phyloP scores from a whole-genome alignment of 73 alveolate genomes.

The Tetrahymena thermophila region DNA sequence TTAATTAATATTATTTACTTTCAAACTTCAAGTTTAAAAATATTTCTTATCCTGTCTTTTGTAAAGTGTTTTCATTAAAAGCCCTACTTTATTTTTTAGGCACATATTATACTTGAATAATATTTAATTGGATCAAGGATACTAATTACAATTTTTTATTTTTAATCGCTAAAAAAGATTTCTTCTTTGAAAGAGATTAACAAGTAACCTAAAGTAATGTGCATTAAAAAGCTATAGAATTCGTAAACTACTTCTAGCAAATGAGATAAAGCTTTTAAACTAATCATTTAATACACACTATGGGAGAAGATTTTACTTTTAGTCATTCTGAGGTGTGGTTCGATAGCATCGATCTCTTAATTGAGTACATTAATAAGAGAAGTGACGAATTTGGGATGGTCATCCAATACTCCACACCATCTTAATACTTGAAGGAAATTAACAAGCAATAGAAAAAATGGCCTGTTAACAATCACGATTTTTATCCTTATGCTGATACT shows the following conservation, averaged over 20 bases:
- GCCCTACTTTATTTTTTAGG: too few species aligned
- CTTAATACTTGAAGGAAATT: conserved; percentile 45
- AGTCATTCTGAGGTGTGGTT: conserved; percentile 51
- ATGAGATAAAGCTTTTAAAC: conserved; percentile 44
- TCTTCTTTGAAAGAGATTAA: conserved; percentile 4
- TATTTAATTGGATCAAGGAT: too few species aligned
- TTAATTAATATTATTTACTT: too few species aligned
- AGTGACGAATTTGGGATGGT: conserved; percentile 11
- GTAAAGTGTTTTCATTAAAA: too few species aligned
- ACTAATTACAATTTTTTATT: too few species aligned
- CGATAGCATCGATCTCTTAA: conserved; percentile 50
- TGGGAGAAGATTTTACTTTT: conserved; percentile 73
- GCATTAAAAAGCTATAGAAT: conserved; percentile 23
- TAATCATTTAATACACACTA: conserved; percentile 49
- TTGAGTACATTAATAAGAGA: conserved; percentile 46
- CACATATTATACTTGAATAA: too few species aligned
- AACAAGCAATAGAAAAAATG: conserved; percentile 17
- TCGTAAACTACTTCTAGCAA: conserved; percentile 37
- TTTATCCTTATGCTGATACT: conserved; percentile 73
- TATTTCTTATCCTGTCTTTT: too few species aligned
- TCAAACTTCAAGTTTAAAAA: too few species aligned
- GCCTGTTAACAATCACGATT: conserved; percentile 63
- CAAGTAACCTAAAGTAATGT: conserved; percentile 34
- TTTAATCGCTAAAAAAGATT: conserved; percentile 6
- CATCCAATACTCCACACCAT: conserved; percentile 61